A percentile compares a stretch with the other conserved stretches of the same genome.
Evolutionary conservation across 2,329 filamentous ascomycete species (phyloP).

Genomic region (Ascochyta clinopodiicola): DNA sequence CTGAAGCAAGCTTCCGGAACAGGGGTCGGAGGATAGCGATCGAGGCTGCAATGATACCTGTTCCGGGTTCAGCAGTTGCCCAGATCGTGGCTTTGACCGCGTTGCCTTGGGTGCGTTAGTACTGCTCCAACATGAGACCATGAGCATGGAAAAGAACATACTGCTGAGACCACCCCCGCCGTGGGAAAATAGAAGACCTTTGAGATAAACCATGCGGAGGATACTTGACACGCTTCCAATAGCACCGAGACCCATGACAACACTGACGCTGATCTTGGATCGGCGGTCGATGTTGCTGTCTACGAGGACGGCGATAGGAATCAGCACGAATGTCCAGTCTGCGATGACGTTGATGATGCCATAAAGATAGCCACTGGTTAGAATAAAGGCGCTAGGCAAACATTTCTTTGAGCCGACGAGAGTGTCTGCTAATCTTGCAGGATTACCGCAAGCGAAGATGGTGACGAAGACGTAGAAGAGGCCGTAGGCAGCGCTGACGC

Average conservation of each 20-base stretch:
- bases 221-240: conserved; percentile 42
- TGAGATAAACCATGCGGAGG: conserved; percentile 42
- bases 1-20: conserved; percentile 39
- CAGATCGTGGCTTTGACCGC: conserved; percentile 52
- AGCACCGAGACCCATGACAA: conserved; percentile 54
- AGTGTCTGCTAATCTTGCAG: conserved; percentile 31
- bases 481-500: conserved; percentile 33
- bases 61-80: conserved; percentile 58
- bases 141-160: conserved; percentile 6
- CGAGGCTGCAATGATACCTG: conserved; percentile 58
- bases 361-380: conserved; percentile 41
- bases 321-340: conserved; percentile 45
- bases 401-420: conserved; percentile 29
- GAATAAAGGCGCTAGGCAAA: conserved; percentile 29
- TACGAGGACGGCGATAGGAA: conserved; percentile 42
- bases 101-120: conserved; percentile 27
- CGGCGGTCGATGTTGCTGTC: conserved; percentile 53
- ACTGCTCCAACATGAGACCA: neutral
- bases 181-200: conserved; percentile 27
- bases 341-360: conserved; percentile 41
- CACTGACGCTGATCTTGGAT: conserved; percentile 55
- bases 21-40: conserved; percentile 56
- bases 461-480: conserved; percentile 38
- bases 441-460: conserved; percentile 42
- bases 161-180: conserved; percentile 10